Conservation (phyloP, 495 filamentous ascomycete species). For the Talaromyces stipitatus region DNA sequence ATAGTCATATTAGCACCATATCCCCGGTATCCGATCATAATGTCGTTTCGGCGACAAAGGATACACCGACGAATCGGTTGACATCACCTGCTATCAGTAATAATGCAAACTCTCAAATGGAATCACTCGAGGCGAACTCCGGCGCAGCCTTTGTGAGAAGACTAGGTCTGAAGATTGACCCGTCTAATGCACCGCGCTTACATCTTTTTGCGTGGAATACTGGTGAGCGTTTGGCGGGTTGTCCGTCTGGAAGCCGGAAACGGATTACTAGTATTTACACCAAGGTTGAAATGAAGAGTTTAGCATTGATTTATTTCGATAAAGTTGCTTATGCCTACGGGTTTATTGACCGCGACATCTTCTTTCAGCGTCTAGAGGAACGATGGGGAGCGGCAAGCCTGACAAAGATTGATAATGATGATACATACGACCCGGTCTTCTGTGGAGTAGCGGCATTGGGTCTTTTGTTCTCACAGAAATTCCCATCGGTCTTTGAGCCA, state of each 20-base stretch:
- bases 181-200: slow-evolving; percentile 38
- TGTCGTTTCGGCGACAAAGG: background rate
- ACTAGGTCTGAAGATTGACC: slow-evolving; percentile 40
- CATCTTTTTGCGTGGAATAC: slow-evolving; percentile 49
- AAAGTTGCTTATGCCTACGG: slow-evolving; percentile 42
- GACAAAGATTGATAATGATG: background rate
- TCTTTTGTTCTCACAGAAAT: slow-evolving; percentile 30
- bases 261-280: slow-evolving; percentile 29
- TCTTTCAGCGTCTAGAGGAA: slow-evolving; percentile 19
- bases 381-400: slow-evolving; percentile 20
- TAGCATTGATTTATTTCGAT: slow-evolving; percentile 38
- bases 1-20: background rate
- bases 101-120: slow-evolving; percentile 19
- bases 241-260: background rate
- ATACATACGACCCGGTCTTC: slow-evolving; percentile 19
- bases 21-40: background rate
- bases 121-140: slow-evolving; percentile 39
- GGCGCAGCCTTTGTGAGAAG: slow-evolving; percentile 43
- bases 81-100: background rate
- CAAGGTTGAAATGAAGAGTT: slow-evolving; percentile 20
- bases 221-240: slow-evolving; percentile 26
- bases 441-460: slow-evolving; percentile 44
- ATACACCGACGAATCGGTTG: background rate
- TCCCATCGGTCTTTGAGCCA: slow-evolving; percentile 22
- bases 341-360: slow-evolving; percentile 30